Percentiles rank a stretch among this genome's conserved stretches.
These are phyloP conservation scores for Wallacemonas collosoma DNA, from an alignment of 208 protist genomes.

Conservation along the genomic window DNA sequence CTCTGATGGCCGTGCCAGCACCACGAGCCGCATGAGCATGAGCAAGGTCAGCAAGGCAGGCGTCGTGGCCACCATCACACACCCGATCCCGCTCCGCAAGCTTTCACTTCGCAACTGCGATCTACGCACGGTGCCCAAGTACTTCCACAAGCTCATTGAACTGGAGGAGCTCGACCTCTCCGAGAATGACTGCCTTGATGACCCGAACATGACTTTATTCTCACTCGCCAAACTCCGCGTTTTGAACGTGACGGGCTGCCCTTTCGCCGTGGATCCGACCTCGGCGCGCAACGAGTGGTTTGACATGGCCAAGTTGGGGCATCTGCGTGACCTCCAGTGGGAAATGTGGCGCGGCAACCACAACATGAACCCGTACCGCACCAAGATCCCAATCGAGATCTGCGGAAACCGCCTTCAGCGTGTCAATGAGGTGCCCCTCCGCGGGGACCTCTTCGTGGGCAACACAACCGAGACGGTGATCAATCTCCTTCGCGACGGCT, in stretches of 20 bases:
- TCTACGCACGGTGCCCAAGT: conserved; percentile 81
- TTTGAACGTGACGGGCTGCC: conserved; percentile 85
- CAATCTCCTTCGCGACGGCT: conserved; percentile 82
- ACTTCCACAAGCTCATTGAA: conserved; percentile 84
- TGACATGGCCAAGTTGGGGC: conserved; percentile 77
- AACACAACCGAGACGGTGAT: conserved; percentile 79
- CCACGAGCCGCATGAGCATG: conserved; percentile 55
- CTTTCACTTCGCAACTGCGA: conserved; percentile 72
- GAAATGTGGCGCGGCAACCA: conserved; percentile 73
- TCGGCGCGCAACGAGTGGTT: conserved; percentile 84
- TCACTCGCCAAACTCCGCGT: conserved; percentile 72
- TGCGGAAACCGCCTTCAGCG: conserved; percentile 58
- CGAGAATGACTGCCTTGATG: conserved; percentile 78
- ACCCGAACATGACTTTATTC: conserved; percentile 89
- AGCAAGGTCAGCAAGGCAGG: conserved; percentile 75
- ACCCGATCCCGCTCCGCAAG: conserved; percentile 69
- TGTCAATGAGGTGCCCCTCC: conserved; percentile 77
- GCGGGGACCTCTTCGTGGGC: conserved; percentile 69
- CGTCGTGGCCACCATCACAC: conserved; percentile 54
- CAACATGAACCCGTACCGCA: conserved; percentile 86
- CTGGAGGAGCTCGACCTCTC: conserved; percentile 86
- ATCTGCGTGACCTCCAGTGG: conserved; percentile 78
- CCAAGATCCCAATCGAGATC: conserved; percentile 83
- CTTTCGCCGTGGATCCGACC: conserved; percentile 68
- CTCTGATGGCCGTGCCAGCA: conserved; percentile 31